Evolutionary conservation across 2,329 filamentous ascomycete species (phyloP), one percentile per base, ranked within the genome.

Genomic region (Epichloe sylvatica): DNA sequence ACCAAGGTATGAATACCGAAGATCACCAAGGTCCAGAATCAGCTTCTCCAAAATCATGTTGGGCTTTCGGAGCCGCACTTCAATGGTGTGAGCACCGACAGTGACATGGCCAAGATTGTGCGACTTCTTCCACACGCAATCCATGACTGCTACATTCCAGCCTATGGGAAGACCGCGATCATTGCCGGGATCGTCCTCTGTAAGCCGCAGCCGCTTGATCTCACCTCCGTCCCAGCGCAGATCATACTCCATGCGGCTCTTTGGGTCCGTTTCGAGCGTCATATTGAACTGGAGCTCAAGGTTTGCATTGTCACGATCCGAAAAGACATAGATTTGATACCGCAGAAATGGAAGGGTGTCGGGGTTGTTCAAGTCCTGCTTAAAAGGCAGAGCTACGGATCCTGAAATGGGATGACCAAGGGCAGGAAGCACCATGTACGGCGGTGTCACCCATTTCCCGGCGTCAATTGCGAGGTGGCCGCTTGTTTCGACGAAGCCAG

Each of bases 201-300:
- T 58, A 9, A 67, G 56, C 5, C 61, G 58, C 3, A 59, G 59
- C 25, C 56, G 60, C 37, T 59, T 56, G 1, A 55, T 58, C 30
- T 68, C 57, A 3, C 64, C 61, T 23, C 69, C 64, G 44, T 76
- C 70, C 15, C 78, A 59, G 5, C 70, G 67, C 3, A 76, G 61
- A 4, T 75, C 70, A 53, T 75, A 78, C 5, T 65, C 66, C 59
- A 80, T 71, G 2, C 67, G 70, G 1, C 67, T 64, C 21, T 64
- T 62, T 1, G 75, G 74, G 49, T 76, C 69, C 5, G 72, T 69
- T 55, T 79, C 77, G 4, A 77, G 65, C 0, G 70, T 64, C 47
- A 60, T 63, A 50, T 62, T 67, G 54, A 70, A 64, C 40, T 67
- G 65, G 12, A 68, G 54, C 17, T 61, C 57, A 1, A 66, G 58